These are phyloP conservation scores for Luvunga scandens DNA, from an alignment of 345 rosid species.

Conservation along the genomic window DNA sequence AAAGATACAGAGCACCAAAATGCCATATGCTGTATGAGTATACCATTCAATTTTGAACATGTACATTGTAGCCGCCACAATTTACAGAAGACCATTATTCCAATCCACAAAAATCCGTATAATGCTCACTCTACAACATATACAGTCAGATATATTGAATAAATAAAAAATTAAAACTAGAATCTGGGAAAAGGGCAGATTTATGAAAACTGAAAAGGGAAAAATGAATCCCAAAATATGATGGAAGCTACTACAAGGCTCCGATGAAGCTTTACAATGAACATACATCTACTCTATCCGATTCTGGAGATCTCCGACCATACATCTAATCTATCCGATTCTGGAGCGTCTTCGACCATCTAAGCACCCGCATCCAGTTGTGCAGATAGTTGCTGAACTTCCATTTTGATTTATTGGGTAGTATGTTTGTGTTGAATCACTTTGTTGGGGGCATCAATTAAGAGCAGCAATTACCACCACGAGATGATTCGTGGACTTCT, in stretches of 20 bases:
- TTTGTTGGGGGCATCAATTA: not conserved
- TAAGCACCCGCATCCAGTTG: not conserved
- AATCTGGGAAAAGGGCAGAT: not conserved
- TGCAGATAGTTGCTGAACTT: conserved; percentile 2
- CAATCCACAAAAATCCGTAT: not conserved
- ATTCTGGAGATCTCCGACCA: too few species aligned
- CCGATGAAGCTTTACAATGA: not conserved
- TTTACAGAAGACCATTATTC: not conserved
- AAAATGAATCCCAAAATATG: not conserved
- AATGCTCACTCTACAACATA: not conserved
- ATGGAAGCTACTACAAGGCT: not conserved
- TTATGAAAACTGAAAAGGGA: not conserved
- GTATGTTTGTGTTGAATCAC: not conserved
- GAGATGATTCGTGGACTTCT: conserved; percentile 32
- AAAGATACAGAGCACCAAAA: not conserved
- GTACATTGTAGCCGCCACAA: not conserved
- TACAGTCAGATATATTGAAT: not conserved
- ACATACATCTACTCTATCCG: not conserved
- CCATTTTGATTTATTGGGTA: not conserved
- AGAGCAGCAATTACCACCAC: conserved; percentile 51
- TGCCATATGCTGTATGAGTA: not conserved
- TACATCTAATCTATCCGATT: too few species aligned
- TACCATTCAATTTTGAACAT: not conserved
- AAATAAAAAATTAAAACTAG: not conserved
- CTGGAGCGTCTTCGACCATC: not conserved